phyloP scores from a whole-genome alignment of 1,284 basidiomycete genomes.

The Sporisorium sorghi region DNA sequence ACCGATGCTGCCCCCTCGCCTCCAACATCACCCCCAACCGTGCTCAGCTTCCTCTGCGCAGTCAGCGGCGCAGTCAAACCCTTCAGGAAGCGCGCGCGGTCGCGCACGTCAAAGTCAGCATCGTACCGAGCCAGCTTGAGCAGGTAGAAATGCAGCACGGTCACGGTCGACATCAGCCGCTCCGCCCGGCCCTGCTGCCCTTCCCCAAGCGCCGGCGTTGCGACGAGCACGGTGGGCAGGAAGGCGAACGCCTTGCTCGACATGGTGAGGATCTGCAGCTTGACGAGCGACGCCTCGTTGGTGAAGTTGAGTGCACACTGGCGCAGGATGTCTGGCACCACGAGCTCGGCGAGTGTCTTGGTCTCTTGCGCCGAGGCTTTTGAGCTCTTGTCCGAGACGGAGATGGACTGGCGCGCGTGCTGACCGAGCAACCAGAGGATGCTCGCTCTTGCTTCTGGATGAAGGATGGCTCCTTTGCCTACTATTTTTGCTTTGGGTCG shows the following conservation, averaged over 20 bases:
- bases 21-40: not conserved
- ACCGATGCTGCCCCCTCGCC: not conserved
- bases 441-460: constrained; percentile 49
- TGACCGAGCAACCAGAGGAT: constrained; percentile 67
- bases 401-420: constrained; percentile 42
- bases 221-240: constrained; percentile 22
- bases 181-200: constrained; percentile 26
- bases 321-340: constrained; percentile 64
- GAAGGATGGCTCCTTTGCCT: constrained; percentile 51
- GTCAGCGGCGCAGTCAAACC: constrained; percentile 50
- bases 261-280: constrained; percentile 60
- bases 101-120: constrained; percentile 59
- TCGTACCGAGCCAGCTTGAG: constrained; percentile 61
- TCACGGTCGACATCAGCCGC: constrained; percentile 26
- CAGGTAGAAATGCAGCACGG: constrained; percentile 52
- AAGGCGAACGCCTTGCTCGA: constrained; percentile 59
- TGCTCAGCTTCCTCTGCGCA: not conserved
- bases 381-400: constrained; percentile 6
- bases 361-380: constrained; percentile 4
- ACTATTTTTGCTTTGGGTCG: constrained; percentile 43
- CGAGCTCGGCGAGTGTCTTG: constrained; percentile 54
- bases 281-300: constrained; percentile 52
- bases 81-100: constrained; percentile 61
- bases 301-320: constrained; percentile 60
- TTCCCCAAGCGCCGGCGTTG: constrained; percentile 8